A percentile compares a stretch with the other conserved stretches of the same genome.
Evolutionary conservation across 495 filamentous ascomycete species (phyloP).

Genomic region (Talaromyces nanjingensis): DNA sequence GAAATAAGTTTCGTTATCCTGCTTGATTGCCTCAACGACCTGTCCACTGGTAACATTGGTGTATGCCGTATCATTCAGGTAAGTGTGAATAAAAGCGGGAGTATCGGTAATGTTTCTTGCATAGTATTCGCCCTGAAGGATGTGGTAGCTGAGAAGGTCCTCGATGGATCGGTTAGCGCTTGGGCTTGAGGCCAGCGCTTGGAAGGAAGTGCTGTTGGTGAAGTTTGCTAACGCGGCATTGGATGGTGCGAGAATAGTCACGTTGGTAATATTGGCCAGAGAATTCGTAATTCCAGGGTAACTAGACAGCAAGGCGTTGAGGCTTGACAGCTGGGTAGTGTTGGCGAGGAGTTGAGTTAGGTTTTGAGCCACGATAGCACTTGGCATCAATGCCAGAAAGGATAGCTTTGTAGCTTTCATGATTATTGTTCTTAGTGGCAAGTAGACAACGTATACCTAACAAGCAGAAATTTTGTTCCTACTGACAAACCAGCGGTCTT

Average conservation of each 20-base stretch:
- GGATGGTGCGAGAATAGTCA: conserved; percentile 60
- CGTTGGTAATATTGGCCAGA: conserved; percentile 18
- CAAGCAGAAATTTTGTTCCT: not conserved
- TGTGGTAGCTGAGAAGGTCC: conserved; percentile 57
- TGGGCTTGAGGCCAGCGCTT: not conserved
- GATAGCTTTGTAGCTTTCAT: conserved; percentile 90
- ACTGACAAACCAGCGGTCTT: not conserved
- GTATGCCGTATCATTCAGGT: conserved; percentile 44
- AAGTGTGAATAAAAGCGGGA: conserved; percentile 47
- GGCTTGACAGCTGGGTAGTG: not conserved
- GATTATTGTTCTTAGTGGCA: not conserved
- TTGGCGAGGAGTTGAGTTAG: not conserved
- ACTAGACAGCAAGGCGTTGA: not conserved
- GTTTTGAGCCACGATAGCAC: conserved; percentile 53
- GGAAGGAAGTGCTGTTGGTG: conserved; percentile 20
- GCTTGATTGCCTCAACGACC: conserved; percentile 15
- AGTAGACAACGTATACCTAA: too few species aligned
- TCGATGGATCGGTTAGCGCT: conserved; percentile 11
- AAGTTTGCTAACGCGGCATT: conserved; percentile 49
- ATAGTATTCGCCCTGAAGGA: conserved; percentile 49
- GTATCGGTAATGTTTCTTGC: conserved; percentile 31
- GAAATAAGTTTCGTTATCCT: conserved; percentile 14
- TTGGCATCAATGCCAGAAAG: conserved; percentile 89
- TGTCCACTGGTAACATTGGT: conserved; percentile 26
- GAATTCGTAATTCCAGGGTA: not conserved